These are phyloP conservation scores for Sporothrix pallida DNA, from an alignment of 2,329 filamentous ascomycete genomes.

Conservation along the genomic window DNA sequence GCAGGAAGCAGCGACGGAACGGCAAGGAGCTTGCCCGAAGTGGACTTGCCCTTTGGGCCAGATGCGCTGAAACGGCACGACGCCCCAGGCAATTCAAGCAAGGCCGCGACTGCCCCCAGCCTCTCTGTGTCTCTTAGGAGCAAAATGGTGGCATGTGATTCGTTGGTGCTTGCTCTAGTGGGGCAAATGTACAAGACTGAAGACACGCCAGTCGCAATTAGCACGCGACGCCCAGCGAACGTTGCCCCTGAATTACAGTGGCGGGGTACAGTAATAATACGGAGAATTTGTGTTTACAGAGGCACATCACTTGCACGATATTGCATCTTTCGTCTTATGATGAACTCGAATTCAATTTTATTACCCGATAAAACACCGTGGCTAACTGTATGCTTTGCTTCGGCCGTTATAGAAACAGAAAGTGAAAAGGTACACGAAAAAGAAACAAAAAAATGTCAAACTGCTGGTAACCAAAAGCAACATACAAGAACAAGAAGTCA, in stretches of 20 bases:
- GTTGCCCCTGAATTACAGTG: slow-evolving; percentile 2
- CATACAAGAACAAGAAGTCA: not conserved
- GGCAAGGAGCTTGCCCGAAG: slow-evolving; percentile 24
- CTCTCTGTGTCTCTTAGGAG: not conserved
- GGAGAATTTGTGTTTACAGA: not conserved
- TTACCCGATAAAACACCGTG: not conserved
- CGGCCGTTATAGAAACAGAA: not conserved
- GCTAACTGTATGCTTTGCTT: not conserved
- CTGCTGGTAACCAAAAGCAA: not conserved
- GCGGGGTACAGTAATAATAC: not conserved
- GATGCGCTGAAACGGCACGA: slow-evolving; percentile 3
- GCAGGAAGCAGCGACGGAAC: slow-evolving; percentile 17
- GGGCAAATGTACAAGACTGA: not conserved
- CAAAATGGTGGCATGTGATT: not conserved
- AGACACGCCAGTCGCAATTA: not conserved
- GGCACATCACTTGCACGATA: too few relatives aligned
- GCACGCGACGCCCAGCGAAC: not conserved
- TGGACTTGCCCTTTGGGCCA: not conserved
- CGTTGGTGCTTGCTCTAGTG: not conserved
- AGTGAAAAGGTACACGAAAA: not conserved
- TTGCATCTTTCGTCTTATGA: too few relatives aligned
- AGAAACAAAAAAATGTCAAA: slow-evolving; percentile 1
- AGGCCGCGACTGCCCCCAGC: slow-evolving; percentile 12
- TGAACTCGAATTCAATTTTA: too few relatives aligned
- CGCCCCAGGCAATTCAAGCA: not conserved